These are phyloP conservation scores for Cladophialophora exuberans DNA, from an alignment of 2,329 filamentous ascomycete species.

Conservation along the genomic window DNA sequence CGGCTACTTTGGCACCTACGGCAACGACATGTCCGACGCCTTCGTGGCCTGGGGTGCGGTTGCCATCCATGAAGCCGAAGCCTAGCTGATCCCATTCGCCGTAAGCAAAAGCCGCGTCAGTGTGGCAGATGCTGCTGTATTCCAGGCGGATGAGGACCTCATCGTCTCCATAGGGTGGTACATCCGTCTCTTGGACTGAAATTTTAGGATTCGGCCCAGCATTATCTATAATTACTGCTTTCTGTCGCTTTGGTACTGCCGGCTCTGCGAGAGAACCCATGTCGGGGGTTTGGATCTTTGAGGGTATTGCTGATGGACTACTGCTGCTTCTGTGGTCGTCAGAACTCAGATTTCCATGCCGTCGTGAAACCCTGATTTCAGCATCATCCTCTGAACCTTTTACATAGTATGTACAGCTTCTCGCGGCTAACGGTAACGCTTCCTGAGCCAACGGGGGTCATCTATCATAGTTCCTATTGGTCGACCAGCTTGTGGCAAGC, in stretches of 20 bases:
- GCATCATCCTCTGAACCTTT: no score
- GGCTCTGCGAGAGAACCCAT: background rate
- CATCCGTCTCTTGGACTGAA: background rate
- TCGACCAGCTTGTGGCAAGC: no score
- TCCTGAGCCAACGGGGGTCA: no score
- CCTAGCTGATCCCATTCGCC: conserved; percentile 43
- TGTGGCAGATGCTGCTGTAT: conserved; percentile 60
- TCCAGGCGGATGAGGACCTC: conserved; percentile 60
- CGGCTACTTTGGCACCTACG: conserved; percentile 36
- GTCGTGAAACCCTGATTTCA: no score
- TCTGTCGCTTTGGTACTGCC: background rate
- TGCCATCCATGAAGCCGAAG: conserved; percentile 43
- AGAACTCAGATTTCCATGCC: no score
- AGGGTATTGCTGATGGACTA: no score
- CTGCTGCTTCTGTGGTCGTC: no score
- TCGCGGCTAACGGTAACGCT: no score
- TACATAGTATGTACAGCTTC: no score
- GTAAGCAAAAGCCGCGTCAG: conserved; percentile 51
- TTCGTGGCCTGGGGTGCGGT: conserved; percentile 60
- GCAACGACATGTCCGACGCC: conserved; percentile 54
- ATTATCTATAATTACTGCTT: background rate
- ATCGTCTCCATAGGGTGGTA: background rate
- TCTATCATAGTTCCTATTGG: no score
- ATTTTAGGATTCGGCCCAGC: background rate
- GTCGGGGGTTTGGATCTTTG: background rate